Conservation (phyloP, 345 rosid species). For the Pelargonium nanum region DNA sequence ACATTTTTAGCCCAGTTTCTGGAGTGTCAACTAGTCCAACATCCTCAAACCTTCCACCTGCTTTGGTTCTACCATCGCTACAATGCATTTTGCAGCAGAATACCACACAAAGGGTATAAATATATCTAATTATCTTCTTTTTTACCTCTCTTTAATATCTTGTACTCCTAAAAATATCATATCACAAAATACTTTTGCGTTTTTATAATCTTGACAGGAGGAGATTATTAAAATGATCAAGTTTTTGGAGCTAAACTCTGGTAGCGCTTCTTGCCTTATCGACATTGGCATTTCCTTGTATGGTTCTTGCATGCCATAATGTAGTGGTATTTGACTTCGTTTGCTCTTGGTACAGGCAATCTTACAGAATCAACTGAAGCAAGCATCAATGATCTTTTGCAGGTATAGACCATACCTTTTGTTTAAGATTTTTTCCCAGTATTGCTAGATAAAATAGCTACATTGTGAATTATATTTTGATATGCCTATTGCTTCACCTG, state of each 20-base stretch:
- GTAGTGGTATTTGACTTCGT: slow-evolving; percentile 13
- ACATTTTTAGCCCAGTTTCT: slow-evolving; percentile 28
- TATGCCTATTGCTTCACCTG: too few species aligned
- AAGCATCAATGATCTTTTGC: slow-evolving; percentile 42
- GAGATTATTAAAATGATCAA: slow-evolving; percentile 80
- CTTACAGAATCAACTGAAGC: slow-evolving; percentile 44
- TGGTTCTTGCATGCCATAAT: background rate
- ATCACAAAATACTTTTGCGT: slow-evolving; percentile 2
- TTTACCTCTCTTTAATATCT: background rate
- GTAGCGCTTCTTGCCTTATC: slow-evolving; percentile 27
- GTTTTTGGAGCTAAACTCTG: slow-evolving; percentile 64
- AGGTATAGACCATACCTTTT: slow-evolving; percentile 26
- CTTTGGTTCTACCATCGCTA: slow-evolving; percentile 57
- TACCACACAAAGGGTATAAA: slow-evolving; percentile 55
- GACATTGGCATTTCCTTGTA: background rate
- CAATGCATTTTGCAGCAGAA: slow-evolving; percentile 83
- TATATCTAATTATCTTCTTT: slow-evolving; percentile 4
- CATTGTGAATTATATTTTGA: background rate
- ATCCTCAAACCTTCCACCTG: slow-evolving; percentile 32
- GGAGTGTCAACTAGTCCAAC: slow-evolving; percentile 42
- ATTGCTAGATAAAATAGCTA: background rate
- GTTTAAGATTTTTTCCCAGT: background rate
- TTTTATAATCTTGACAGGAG: slow-evolving; percentile 51
- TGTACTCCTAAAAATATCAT: background rate
- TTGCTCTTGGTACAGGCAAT: slow-evolving; percentile 27